A percentile compares a stretch with the other conserved stretches of the same genome.
phyloP scores from a whole-genome alignment of 2,329 filamentous ascomycete genomes.

The Tolypocladium ophioglossoides region DNA sequence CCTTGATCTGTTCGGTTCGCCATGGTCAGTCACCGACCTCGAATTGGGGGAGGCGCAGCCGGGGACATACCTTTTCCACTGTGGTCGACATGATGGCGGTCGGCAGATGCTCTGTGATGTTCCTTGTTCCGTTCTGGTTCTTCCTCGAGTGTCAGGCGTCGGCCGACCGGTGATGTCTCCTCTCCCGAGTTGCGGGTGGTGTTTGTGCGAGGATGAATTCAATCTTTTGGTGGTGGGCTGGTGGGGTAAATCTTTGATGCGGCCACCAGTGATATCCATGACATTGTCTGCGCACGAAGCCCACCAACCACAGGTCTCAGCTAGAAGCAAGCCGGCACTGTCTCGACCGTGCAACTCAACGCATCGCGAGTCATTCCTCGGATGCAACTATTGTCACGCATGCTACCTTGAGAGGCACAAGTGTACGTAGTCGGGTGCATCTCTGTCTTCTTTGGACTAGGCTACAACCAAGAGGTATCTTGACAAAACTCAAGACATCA shows the following conservation, averaged over 20 bases:
- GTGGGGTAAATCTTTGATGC: constrained; percentile 30
- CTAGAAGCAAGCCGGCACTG: not conserved
- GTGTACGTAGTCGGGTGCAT: not conserved
- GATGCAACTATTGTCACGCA: not conserved
- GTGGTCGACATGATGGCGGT: constrained; percentile 77
- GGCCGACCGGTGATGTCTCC: not conserved
- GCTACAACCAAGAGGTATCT: constrained; percentile 8
- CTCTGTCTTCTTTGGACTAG: constrained; percentile 1
- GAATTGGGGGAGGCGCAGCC: not conserved
- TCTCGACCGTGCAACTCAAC: not conserved
- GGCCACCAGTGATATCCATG: constrained; percentile 18
- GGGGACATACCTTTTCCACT: constrained; percentile 71
- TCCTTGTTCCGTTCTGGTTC: not conserved
- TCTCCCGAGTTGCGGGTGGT: constrained; percentile 2
- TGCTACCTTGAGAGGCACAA: too few species aligned
- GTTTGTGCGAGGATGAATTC: constrained; percentile 1
- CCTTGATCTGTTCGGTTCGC: constrained; percentile 62
- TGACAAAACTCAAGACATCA: constrained; percentile 4
- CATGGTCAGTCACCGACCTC: not conserved
- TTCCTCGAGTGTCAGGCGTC: not conserved
- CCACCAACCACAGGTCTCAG: not conserved
- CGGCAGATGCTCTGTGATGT: constrained; percentile 1
- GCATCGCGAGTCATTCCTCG: not conserved
- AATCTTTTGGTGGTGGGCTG: constrained; percentile 13
- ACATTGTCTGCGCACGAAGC: not conserved